phyloP scores from a whole-genome alignment of 352 stramenopile species.

The Pythium aphanidermatum region DNA sequence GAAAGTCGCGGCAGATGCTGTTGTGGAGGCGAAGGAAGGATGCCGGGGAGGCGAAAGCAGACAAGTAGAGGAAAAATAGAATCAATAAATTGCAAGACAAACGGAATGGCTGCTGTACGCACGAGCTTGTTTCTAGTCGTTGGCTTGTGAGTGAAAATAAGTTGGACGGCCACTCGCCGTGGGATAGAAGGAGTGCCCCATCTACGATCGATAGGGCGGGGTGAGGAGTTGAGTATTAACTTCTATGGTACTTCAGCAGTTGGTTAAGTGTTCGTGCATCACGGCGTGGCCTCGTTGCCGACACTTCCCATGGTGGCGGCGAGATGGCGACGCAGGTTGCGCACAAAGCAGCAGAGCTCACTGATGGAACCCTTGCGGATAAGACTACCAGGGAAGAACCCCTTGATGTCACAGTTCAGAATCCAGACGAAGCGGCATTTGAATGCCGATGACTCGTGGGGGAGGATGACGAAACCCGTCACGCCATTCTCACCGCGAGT shows the following conservation, averaged over 20 bases:
- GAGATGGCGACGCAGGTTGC: constrained; percentile 71
- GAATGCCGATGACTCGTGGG: constrained; percentile 65
- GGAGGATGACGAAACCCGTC: constrained; percentile 69
- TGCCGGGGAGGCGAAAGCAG: constrained; percentile 1
- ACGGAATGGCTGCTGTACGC: constrained; percentile 1
- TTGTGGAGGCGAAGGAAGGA: too few relatives aligned
- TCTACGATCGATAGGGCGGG: constrained; percentile 10
- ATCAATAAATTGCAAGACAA: not conserved
- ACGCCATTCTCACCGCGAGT: constrained; percentile 74
- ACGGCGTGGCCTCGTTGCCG: constrained; percentile 13
- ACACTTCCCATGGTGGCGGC: constrained; percentile 38
- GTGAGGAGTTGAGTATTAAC: not conserved
- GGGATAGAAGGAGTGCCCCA: not conserved
- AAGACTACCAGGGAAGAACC: constrained; percentile 70
- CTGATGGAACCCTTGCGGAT: constrained; percentile 78
- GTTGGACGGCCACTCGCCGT: too few relatives aligned
- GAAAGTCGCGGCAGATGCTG: constrained; percentile 3
- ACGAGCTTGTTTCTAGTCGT: not conserved
- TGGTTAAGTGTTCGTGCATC: not conserved
- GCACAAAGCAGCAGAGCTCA: constrained; percentile 72
- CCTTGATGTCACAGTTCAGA: constrained; percentile 83
- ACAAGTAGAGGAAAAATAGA: not conserved
- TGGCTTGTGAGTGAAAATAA: too few relatives aligned
- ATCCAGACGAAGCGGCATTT: constrained; percentile 80
- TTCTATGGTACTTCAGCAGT: not conserved